Conservation (phyloP, 768 basidiomycete species). For the Boletus rubescentipes region DNA sequence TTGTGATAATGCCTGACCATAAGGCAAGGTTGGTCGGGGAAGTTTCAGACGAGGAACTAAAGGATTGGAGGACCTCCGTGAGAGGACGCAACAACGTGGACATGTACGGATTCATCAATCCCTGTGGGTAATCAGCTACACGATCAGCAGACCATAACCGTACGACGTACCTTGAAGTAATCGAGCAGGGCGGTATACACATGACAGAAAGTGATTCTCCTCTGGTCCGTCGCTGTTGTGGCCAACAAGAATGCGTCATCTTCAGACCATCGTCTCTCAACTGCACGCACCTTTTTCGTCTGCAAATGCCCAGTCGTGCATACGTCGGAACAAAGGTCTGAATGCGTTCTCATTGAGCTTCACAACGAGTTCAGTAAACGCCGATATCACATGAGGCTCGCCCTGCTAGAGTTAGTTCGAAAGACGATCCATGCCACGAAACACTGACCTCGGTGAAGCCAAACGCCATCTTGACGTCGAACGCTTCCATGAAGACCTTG, state of each 20-base stretch:
- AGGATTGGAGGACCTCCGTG: constrained; percentile 57
- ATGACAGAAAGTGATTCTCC: constrained; percentile 72
- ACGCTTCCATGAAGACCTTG: constrained; percentile 75
- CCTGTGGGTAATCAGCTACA: constrained; percentile 39
- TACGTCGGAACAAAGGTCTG: constrained; percentile 84
- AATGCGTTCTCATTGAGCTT: constrained; percentile 93
- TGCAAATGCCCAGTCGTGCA: constrained; percentile 94
- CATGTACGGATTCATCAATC: constrained; percentile 90
- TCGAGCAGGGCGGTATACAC: constrained; percentile 73
- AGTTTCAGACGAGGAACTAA: constrained; percentile 28
- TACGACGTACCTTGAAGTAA: constrained; percentile 74
- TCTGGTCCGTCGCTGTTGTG: constrained; percentile 34
- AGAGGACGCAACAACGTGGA: constrained; percentile 70
- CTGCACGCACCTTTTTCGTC: constrained; percentile 44
- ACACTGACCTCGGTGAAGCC: constrained; percentile 31
- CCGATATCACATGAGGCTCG: constrained; percentile 54
- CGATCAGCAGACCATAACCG: background rate
- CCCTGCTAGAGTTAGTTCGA: constrained; percentile 37
- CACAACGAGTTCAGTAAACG: constrained; percentile 86
- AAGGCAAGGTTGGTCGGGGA: constrained; percentile 40
- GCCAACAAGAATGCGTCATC: background rate
- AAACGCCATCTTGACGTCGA: constrained; percentile 50
- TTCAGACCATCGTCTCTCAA: background rate
- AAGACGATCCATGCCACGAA: background rate
- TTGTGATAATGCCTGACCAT: constrained; percentile 63